Evolutionary conservation across 2,329 filamentous ascomycete species (phyloP), one percentile per base, ranked within the genome.

Genomic region (Xylariaceae sp.): DNA sequence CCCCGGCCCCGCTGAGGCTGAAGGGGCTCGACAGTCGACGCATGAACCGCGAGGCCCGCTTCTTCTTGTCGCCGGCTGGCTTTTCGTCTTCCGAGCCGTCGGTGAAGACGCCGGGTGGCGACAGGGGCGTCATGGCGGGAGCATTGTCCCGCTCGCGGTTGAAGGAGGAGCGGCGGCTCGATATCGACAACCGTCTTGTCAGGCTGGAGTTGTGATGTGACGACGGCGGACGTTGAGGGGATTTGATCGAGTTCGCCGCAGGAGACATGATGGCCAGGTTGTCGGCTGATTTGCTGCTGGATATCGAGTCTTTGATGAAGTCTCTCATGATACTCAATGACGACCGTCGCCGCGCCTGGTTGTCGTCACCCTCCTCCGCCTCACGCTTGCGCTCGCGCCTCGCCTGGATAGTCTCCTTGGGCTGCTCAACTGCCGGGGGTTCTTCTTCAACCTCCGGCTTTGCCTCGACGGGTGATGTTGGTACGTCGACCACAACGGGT

Each of bases 171-270:
- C 56, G 66, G 31, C 60, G 69, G 53, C 65, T 84, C 60, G 65
- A 82, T 61, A 71, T 84, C 62, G 68, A 92, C 63, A 64, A 68
- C 56, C 65, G 85, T 47, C 56, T 75, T 50, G 55, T 71, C 67
- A 63, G 71, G 52, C 58, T 75, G 54, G 44, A 39, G 40, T 56
- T 58, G 49, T 66, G 62, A 47, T 68, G 65, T 29, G 58, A 52
- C 36, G 66, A 70, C 47, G 64, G 64, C 5, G 63, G 68, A 26
- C 65, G 64, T n/a, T 57, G 65, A 1, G 70, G 64, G 15, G 63
- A 68, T 35, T 60, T 62, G 7, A 61, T 57, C 5, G 58, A 44
- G 6, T 51, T 55, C 26, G 42, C 39, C n/a, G 41, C 35, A 0
- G 55, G 49, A 13, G 56, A 51, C 39, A 50, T 39, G 32, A 52